Evolutionary conservation across 345 rosid species (phyloP), one percentile per base, ranked within the genome.

Genomic region (Eucalyptus tenuipes): DNA sequence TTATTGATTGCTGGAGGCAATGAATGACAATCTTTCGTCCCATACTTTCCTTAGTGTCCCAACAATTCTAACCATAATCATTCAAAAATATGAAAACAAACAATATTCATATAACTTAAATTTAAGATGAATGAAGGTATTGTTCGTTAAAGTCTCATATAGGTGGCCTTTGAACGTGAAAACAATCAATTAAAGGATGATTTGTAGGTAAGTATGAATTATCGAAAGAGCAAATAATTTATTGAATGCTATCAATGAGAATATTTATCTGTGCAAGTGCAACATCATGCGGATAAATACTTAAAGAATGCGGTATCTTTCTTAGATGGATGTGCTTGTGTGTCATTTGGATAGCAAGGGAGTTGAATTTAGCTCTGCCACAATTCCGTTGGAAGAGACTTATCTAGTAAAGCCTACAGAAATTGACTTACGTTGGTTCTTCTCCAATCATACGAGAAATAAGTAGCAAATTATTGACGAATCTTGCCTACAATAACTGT

Each of bases 341-440:
- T 16, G 1, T 29, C 68, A 61, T 61, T 61, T 61, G 3, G 4
- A 61, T 6, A 29, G 33, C 68, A 61, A 1, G 68, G 33, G 71
- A 2, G 10, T 61, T 29, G 33, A 4, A 29, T 1, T 29, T 1
- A 7, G 71, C 71, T 61, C 33, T 61, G 3, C 71, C 17, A 29
- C 1, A 0, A 61, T 61, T 3, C 0, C 0, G 5, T 9, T 24
- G 1, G 4, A 24, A 5, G 2, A 24, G 13, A 10, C 14, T 25
- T 25, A 25, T 57, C 29, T 10, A 2, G 2, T 25, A 2, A 55
- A 57, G 4, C 6, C 13, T 1, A 57, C 27, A 25, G 5, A 10
- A 1, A 57, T 2, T 2, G 13, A 55, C 6, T 53, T 22, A 3
- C 59, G 59, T 53, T 53, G 25, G 59, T 53, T 53, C 5, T 7